Conservation (phyloP, 768 basidiomycete species). For the Russula sp. region DNA sequence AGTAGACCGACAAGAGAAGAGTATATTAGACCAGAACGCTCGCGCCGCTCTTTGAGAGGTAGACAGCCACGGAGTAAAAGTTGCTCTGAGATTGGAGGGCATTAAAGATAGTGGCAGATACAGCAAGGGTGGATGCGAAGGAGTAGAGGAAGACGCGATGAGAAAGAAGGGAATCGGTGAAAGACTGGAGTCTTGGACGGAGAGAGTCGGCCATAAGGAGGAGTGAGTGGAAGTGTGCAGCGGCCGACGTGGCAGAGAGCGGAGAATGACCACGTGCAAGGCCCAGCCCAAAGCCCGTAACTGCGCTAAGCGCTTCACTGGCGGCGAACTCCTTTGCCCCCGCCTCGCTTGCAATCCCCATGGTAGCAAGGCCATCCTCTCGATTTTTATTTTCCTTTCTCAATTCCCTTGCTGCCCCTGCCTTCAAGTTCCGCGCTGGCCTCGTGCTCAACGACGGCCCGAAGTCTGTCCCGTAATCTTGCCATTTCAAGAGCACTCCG, state of each 20-base stretch:
- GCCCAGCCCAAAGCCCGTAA: background rate
- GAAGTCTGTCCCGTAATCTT: constrained; percentile 9
- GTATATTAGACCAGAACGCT: constrained; percentile 71
- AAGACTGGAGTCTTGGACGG: constrained; percentile 50
- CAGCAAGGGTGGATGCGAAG: constrained; percentile 61
- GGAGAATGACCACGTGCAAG: constrained; percentile 15
- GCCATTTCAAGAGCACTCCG: constrained; percentile 17
- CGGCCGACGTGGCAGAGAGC: constrained; percentile 17
- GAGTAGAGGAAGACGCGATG: constrained; percentile 71
- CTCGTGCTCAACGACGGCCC: background rate
- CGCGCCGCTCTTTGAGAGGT: constrained; percentile 89
- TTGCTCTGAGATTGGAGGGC: constrained; percentile 82
- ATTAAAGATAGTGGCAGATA: constrained; percentile 70
- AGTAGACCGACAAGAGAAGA: background rate
- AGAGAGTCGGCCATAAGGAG: constrained; percentile 43
- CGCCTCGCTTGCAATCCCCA: constrained; percentile 13
- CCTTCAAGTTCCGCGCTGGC: background rate
- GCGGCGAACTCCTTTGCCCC: constrained; percentile 3
- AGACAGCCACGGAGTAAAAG: constrained; percentile 92
- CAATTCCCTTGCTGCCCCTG: background rate
- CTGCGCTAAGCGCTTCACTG: background rate
- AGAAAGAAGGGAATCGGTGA: constrained; percentile 51
- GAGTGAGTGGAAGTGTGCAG: background rate
- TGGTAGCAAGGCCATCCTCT: constrained; percentile 14
- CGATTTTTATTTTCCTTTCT: constrained; percentile 9